Base-by-base conservation (phyloP, 108 stramenopile species). In the Skeletonema marinoi region DNA sequence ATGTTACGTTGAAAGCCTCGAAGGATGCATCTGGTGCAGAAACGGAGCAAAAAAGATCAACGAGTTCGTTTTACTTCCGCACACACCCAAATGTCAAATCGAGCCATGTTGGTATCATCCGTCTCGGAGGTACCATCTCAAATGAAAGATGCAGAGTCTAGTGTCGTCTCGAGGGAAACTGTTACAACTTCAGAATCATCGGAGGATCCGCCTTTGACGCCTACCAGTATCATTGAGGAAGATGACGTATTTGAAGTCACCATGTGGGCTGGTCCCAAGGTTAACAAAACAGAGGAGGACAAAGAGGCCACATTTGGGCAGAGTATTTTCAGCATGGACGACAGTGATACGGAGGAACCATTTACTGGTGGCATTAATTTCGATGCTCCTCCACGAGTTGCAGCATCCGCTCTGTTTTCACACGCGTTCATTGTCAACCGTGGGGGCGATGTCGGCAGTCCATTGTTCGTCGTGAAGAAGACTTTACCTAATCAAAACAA, bases 351-450 rank as follows among this genome's bases (percentile, higher is more conserved):
- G 0, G 70, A 81, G 32, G 74, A 69, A 30, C 80, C 80, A 25
- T 81, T 81, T 36, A 56, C 59, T 39, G 80, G 80, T 16, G 65
- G 74, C 30, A 71, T 81, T 58, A 81, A 81, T 41, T 81, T 81
- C 35, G 62, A 74, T 29, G 70, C 66, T 16, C 60, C 51, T 16
- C 70, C 72, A 44, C 50, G 72, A 59, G 65, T 71, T 66, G 63
- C 80, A 29, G 41, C 65, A 17, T 71, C 80, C 1, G 74, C 74
- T 21, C 71, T 75, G 64, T 81, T 81, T 66, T 75, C 80, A 21
- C 73, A 75, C 42, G 80, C 80, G 31, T 81, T 81, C 59, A 32
- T 81, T 4, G 80, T 81, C 12, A 73, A 81, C 35, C 31, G 50
- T 12, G 58, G 19, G 11, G 64, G 38, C 64, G 36, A 68, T 33